Evolutionary conservation across 2,329 filamentous ascomycete species (phyloP).

Genomic region (Clonostachys rhizophaga): DNA sequence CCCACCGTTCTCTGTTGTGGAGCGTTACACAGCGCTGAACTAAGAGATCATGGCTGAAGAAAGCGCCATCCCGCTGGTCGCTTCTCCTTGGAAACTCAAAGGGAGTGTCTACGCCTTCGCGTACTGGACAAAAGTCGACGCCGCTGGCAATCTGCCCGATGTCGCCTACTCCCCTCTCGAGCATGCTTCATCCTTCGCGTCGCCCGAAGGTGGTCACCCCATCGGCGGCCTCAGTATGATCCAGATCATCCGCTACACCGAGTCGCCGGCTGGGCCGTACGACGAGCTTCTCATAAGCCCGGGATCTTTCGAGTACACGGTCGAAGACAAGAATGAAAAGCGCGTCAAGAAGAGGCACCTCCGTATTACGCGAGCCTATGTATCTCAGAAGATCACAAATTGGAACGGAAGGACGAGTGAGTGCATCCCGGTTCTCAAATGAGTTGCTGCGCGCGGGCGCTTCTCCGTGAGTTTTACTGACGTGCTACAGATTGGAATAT

Average conservation of each 20-base stretch:
- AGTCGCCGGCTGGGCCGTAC: constrained; percentile 47
- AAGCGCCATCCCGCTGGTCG: not conserved
- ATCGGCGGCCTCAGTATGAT: constrained; percentile 41
- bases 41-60: not conserved
- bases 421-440: constrained; percentile 1
- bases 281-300: constrained; percentile 46
- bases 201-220: constrained; percentile 22
- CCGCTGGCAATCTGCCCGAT: constrained; percentile 7
- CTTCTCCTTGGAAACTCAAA: constrained; percentile 9
- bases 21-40: too few relatives aligned
- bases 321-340: constrained; percentile 1
- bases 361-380: constrained; percentile 48
- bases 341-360: constrained; percentile 21
- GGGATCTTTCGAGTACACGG: constrained; percentile 31
- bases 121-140: constrained; percentile 4
- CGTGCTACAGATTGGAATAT: constrained; percentile 43
- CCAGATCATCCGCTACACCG: constrained; percentile 44
- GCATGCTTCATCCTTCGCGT: constrained; percentile 28
- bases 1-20: too few relatives aligned
- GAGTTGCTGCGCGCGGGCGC: not conserved
- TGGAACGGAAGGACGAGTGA: constrained; percentile 47
- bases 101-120: constrained; percentile 8
- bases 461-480: not conserved
- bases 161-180: constrained; percentile 43
- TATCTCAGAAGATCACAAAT: constrained; percentile 44